A percentile compares a stretch with the other conserved stretches of the same genome.
These are phyloP conservation scores for Globisporangium paddicum DNA, from an alignment of 352 stramenopile species.

Conservation along the genomic window DNA sequence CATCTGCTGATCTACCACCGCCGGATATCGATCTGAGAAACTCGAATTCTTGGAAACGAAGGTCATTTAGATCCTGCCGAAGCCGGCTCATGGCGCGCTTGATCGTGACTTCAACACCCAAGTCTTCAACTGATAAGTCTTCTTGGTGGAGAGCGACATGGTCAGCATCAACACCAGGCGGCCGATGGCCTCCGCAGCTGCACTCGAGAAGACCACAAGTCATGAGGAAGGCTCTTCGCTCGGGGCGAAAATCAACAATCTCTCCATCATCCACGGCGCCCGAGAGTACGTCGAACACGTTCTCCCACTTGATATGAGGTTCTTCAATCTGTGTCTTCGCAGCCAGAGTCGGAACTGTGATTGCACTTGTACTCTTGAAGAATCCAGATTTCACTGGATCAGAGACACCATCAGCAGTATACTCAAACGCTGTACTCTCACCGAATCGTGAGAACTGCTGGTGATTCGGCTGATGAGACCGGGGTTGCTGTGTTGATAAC, in stretches of 20 bases:
- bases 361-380: background rate
- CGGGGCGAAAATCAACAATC: background rate
- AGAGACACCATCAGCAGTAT: background rate
- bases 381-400: background rate
- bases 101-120: background rate
- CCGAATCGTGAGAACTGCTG: background rate
- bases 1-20: background rate
- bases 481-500: background rate
- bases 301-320: conserved; percentile 4
- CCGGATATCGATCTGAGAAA: conserved; percentile 10
- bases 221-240: conserved; percentile 2
- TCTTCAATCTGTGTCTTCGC: background rate
- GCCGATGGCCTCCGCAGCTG: background rate
- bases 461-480: background rate
- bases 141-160: background rate
- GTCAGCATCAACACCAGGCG: background rate
- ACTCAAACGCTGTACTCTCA: background rate
- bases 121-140: background rate
- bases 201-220: conserved; percentile 7
- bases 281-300: conserved; percentile 11
- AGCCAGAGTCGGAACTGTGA: background rate
- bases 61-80: conserved; percentile 9
- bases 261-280: conserved; percentile 1
- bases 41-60: conserved; percentile 17
- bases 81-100: background rate